Evolutionary conservation across 1,139 yeast species (phyloP).

Genomic region (Geotrichum citri-aurantii): DNA sequence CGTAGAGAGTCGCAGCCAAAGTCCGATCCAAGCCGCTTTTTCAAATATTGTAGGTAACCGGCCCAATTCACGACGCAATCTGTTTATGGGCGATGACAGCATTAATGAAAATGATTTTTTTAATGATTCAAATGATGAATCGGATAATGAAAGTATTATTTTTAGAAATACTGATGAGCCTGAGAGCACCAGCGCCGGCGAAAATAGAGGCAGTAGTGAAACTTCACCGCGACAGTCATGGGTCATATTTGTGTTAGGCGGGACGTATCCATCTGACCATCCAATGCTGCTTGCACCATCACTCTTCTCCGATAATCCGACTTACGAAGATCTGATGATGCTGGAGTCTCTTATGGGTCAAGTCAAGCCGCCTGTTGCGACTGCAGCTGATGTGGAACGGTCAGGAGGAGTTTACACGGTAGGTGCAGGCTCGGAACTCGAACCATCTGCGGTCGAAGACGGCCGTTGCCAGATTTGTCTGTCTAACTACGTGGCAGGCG

Average conservation of each 20-base stretch:
- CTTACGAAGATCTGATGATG: conserved; percentile 44
- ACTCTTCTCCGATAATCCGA: conserved; percentile 44
- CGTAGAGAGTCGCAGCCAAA: conserved; percentile 25
- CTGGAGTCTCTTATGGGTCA: conserved; percentile 44
- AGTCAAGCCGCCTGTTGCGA: conserved; percentile 42
- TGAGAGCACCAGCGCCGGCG: background rate
- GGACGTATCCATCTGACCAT: conserved; percentile 43
- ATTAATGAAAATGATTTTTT: background rate
- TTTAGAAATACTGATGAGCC: background rate
- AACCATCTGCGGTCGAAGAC: conserved; percentile 7
- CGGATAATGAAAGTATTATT: background rate
- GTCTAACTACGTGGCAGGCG: conserved; percentile 42
- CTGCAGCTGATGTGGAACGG: conserved; percentile 37
- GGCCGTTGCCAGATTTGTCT: conserved; percentile 50
- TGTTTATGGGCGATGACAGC: background rate
- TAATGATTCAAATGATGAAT: background rate
- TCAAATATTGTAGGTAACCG: background rate
- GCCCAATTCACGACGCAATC: background rate
- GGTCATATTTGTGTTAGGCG: conserved; percentile 49
- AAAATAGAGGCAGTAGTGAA: background rate
- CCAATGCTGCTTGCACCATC: conserved; percentile 46
- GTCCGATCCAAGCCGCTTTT: background rate
- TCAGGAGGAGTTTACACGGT: conserved; percentile 37
- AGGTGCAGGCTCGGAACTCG: conserved; percentile 21
- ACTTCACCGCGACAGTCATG: conserved; percentile 37